Evolutionary conservation across 495 filamentous ascomycete genomes (phyloP).

Genomic region (Penicillium egyptiacum): DNA sequence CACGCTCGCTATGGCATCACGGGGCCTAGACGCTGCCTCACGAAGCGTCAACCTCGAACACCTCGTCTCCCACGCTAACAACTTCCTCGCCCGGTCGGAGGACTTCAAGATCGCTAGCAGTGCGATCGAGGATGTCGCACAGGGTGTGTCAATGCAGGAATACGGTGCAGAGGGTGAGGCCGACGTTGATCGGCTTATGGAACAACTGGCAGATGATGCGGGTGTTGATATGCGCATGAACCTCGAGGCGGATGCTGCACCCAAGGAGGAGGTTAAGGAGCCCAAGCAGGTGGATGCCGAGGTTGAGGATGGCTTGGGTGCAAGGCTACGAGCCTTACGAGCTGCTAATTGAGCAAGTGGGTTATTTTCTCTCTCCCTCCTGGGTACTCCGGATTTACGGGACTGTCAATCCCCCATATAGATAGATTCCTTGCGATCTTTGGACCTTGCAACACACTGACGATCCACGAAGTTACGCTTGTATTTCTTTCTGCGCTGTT

Average conservation of each 20-base stretch:
- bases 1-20: slow-evolving; percentile 44
- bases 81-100: slow-evolving; percentile 47
- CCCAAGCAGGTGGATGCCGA: slow-evolving; percentile 35
- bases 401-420: slow-evolving; percentile 1
- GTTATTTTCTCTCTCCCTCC: neutral
- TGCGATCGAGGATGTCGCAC: slow-evolving; percentile 50
- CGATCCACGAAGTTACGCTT: slow-evolving; percentile 8
- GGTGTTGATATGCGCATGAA: slow-evolving; percentile 46
- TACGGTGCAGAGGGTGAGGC: slow-evolving; percentile 48
- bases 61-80: slow-evolving; percentile 47
- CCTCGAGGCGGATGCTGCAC: slow-evolving; percentile 40
- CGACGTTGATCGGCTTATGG: slow-evolving; percentile 50
- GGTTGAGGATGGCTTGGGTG: slow-evolving; percentile 46
- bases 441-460: neutral
- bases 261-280: slow-evolving; percentile 44
- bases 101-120: slow-evolving; percentile 50
- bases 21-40: slow-evolving; percentile 46
- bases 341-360: slow-evolving; percentile 33
- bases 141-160: slow-evolving; percentile 49
- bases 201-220: slow-evolving; percentile 50
- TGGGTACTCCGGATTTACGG: neutral
- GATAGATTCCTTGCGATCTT: slow-evolving; percentile 1
- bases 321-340: slow-evolving; percentile 43
- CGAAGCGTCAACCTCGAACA: slow-evolving; percentile 48
- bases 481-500: slow-evolving; percentile 3